Conservation (phyloP, 2,329 filamentous ascomycete genomes). For the Trichoderma guizhouense region DNA sequence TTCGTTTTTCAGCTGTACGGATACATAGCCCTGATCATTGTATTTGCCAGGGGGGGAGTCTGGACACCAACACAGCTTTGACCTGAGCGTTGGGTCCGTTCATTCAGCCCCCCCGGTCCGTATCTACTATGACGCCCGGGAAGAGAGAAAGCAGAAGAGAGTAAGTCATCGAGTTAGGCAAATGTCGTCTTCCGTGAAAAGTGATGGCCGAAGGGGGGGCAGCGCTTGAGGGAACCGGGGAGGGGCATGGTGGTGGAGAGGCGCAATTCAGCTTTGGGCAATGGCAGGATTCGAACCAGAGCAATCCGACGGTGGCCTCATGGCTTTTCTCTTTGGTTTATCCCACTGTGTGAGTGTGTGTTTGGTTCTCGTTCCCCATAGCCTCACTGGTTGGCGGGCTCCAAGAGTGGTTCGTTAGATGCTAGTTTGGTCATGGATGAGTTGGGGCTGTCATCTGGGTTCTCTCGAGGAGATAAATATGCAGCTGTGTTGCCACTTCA, state of each 20-base stretch:
- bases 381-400: neutral
- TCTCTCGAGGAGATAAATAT: slow-evolving; percentile 9
- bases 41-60: neutral
- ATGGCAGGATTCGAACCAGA: neutral
- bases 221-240: neutral
- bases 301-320: slow-evolving; percentile 1
- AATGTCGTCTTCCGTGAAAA: slow-evolving; percentile 1
- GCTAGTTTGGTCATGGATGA: slow-evolving; percentile 1
- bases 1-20: neutral
- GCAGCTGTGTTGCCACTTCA: neutral
- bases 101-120: neutral
- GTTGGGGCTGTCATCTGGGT: neutral
- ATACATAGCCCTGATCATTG: neutral
- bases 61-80: neutral
- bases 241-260: neutral
- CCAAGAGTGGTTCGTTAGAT: neutral
- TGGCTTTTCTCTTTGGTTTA: neutral
- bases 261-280: slow-evolving; percentile 11
- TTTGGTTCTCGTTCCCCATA: neutral
- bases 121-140: neutral
- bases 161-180: slow-evolving; percentile 3
- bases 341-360: neutral
- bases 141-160: neutral
- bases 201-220: slow-evolving; percentile 9
- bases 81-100: neutral